Evolutionary conservation across 441 rosid genomes (phyloP), one percentile per base, ranked within the genome.

Genomic region (Codiaeum variegatum): DNA sequence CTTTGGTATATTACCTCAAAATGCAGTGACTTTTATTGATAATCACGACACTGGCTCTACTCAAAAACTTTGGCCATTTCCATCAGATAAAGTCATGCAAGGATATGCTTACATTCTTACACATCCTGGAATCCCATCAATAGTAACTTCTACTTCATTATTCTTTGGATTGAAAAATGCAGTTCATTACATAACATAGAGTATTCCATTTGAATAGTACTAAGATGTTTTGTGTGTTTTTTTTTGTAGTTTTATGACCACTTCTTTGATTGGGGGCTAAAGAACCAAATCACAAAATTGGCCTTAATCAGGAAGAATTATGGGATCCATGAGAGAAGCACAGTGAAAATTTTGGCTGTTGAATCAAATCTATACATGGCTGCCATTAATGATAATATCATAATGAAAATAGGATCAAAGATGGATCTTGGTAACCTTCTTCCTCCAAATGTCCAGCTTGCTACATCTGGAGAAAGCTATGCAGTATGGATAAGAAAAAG

Each of bases 41-140:
- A 94, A 91, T 75, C 96, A 91, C 51, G 97, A 94, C 71, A 90
- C 98, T 1, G 90, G 88, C 1, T 89, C 96, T 23, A 84, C 95
- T 42, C 92, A 88, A 31, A 62, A 64, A 0, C 13, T 70, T 0
- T 91, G 90, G 98, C 83, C 87, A 6, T 91, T 94, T 71, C 98
- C 97, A 19, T 83, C 95, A 2, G 95, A 90, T 42, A 91, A 91
- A 85, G 85, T 94, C 81, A 89, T 94, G 93, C 90, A 81, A 49
- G 97, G 97, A 72, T 94, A 94, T 67, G 90, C 88, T 67, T 94
- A 91, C 78, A 89, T 91, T 75, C 97, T 94, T 70, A 90, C 93
- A 24, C 96, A 90, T 73, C 96, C 94, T 0, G 97, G 98, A 40
- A 86, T 76, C 29, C 95, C 97, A 51, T 85, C 82, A 66, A 85